phyloP scores from a whole-genome alignment of 2,329 filamentous ascomycete species.

The Daldinia eschscholtzii region DNA sequence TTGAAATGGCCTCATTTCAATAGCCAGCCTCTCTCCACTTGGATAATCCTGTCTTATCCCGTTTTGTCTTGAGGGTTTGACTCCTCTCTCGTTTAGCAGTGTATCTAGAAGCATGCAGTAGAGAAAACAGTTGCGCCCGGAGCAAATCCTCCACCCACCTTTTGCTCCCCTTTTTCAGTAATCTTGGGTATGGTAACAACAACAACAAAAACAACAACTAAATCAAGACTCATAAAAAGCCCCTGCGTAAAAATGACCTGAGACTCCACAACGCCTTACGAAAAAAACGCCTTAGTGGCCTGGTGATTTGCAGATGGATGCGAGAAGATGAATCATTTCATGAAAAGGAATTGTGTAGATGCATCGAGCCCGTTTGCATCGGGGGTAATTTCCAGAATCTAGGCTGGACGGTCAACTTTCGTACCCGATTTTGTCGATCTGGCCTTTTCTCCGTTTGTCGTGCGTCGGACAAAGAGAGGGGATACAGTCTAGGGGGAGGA shows the following conservation, averaged over 20 bases:
- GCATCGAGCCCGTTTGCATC: neutral
- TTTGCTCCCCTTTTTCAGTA: neutral
- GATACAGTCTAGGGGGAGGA: neutral
- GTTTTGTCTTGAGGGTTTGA: neutral
- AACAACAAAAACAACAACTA: neutral
- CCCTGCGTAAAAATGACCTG: neutral
- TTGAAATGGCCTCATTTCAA: neutral
- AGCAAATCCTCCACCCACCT: neutral
- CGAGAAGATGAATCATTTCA: neutral
- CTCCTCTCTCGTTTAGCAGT: neutral
- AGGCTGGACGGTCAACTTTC: neutral
- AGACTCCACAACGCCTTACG: neutral
- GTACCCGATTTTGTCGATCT: neutral
- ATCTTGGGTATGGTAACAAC: neutral
- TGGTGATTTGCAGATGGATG: neutral
- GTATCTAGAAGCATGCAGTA: neutral
- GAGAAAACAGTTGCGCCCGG: neutral
- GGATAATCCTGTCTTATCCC: neutral
- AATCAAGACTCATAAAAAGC: neutral
- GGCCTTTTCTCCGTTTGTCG: neutral
- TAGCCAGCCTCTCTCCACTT: neutral
- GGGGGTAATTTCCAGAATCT: constrained; percentile 2
- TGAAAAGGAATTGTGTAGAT: neutral
- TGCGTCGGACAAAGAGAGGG: neutral
- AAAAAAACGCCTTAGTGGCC: neutral